A percentile compares a stretch with the other conserved stretches of the same genome.
Conservation (phyloP, 352 stramenopile genomes). For the Peronosclerospora sorghi region DNA sequence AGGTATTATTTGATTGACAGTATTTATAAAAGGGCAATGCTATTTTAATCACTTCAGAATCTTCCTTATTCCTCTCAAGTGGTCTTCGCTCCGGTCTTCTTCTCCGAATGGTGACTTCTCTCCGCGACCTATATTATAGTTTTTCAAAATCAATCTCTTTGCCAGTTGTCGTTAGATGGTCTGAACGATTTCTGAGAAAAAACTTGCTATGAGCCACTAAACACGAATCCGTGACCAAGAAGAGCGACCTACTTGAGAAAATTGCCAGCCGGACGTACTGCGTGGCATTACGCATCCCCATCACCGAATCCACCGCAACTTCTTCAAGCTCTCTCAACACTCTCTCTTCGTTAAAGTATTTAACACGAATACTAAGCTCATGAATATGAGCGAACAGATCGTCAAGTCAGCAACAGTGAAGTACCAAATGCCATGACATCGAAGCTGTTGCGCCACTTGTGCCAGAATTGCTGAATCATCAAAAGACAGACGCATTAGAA, state of each 20-base stretch:
- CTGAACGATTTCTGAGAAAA: slow-evolving; percentile 39
- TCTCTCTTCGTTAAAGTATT: slow-evolving; percentile 81
- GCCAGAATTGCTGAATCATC: slow-evolving; percentile 52
- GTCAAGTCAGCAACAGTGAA: slow-evolving; percentile 1
- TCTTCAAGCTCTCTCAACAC: slow-evolving; percentile 76
- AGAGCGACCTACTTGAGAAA: slow-evolving; percentile 59
- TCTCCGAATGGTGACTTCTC: too few relatives aligned
- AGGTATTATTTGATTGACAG: too few relatives aligned
- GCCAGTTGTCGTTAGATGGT: slow-evolving; percentile 29
- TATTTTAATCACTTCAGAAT: too few relatives aligned
- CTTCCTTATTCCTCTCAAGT: too few relatives aligned
- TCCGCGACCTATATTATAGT: too few relatives aligned
- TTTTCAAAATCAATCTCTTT: slow-evolving; percentile 59
- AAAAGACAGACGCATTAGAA: not conserved
- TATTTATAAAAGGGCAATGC: too few relatives aligned
- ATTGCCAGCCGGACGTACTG: slow-evolving; percentile 75
- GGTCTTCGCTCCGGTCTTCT: too few relatives aligned
- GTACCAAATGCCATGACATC: slow-evolving; percentile 59
- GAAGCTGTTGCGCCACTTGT: slow-evolving; percentile 80
- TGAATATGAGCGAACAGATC: slow-evolving; percentile 1
- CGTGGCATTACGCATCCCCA: slow-evolving; percentile 66
- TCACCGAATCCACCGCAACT: slow-evolving; percentile 56
- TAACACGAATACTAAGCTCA: slow-evolving; percentile 70
- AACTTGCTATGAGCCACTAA: not conserved
- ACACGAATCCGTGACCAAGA: not conserved